phyloP scores from a whole-genome alignment of 202 grass and related monocot species.

The Sporobolus alterniflorus region DNA sequence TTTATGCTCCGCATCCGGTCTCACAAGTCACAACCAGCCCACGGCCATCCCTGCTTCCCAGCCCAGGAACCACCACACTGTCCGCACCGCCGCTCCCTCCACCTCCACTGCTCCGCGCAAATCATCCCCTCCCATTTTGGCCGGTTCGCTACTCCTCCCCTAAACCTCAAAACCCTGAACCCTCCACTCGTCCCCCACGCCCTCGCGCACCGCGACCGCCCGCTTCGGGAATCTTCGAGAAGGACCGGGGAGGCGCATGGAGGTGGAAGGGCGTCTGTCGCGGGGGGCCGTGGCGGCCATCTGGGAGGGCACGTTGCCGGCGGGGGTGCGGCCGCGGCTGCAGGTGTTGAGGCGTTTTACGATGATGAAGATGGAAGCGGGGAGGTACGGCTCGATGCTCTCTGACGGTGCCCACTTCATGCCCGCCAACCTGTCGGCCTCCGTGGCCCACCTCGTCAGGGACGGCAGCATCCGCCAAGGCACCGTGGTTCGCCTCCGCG shows the following conservation, averaged over 20 bases:
- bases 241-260: slow-evolving; percentile 10
- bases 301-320: background rate
- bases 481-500: background rate
- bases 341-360: background rate
- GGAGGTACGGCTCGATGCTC: slow-evolving; percentile 47
- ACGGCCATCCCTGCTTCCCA: no score
- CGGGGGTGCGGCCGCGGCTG: background rate
- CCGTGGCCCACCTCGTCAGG: background rate
- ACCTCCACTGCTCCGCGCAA: no score
- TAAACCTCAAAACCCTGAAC: no score
- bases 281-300: background rate
- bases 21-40: no score
- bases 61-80: no score
- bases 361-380: background rate
- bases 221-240: background rate
- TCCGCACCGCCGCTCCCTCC: no score
- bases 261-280: background rate
- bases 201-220: background rate
- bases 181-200: no score
- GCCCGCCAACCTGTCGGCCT: background rate
- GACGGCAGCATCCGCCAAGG: background rate
- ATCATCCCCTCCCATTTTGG: no score
- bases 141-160: no score
- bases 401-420: slow-evolving; percentile 41
- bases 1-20: no score